These are phyloP conservation scores for Pseudoperonospora humuli DNA, from an alignment of 352 stramenopile species.

Conservation along the genomic window DNA sequence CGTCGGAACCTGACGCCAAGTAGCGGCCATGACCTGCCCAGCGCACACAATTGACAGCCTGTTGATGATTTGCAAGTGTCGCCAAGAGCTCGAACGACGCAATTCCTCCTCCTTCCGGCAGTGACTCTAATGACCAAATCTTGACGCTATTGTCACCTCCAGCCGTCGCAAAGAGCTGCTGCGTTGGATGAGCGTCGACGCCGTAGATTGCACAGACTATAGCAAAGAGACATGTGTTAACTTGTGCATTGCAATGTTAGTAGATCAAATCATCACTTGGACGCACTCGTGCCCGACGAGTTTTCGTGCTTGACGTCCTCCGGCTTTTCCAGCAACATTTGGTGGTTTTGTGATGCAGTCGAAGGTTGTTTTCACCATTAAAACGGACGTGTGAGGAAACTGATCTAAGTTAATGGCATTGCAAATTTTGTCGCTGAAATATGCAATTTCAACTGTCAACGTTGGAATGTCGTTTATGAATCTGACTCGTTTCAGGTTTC, in stretches of 20 bases:
- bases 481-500: too few relatives aligned
- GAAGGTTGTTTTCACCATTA: too few relatives aligned
- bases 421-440: too few relatives aligned
- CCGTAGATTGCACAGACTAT: constrained; percentile 77
- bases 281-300: constrained; percentile 49
- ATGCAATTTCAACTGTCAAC: too few relatives aligned
- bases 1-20: constrained; percentile 75
- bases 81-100: constrained; percentile 74
- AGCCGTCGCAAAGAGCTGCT: constrained; percentile 65
- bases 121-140: constrained; percentile 70
- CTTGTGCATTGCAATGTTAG: background rate
- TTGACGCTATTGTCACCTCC: constrained; percentile 80
- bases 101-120: constrained; percentile 27
- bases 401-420: too few relatives aligned
- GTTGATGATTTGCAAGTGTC: constrained; percentile 74
- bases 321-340: constrained; percentile 81
- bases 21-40: constrained; percentile 74
- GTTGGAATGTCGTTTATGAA: too few relatives aligned
- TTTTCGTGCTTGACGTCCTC: constrained; percentile 71
- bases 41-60: constrained; percentile 82
- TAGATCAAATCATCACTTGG: background rate
- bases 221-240: too few relatives aligned
- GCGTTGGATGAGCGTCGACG: constrained; percentile 71
- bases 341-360: too few relatives aligned
- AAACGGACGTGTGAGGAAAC: too few relatives aligned